These are phyloP conservation scores for Ophiostoma tasmaniense DNA, from an alignment of 2,329 filamentous ascomycete genomes.

Conservation along the genomic window DNA sequence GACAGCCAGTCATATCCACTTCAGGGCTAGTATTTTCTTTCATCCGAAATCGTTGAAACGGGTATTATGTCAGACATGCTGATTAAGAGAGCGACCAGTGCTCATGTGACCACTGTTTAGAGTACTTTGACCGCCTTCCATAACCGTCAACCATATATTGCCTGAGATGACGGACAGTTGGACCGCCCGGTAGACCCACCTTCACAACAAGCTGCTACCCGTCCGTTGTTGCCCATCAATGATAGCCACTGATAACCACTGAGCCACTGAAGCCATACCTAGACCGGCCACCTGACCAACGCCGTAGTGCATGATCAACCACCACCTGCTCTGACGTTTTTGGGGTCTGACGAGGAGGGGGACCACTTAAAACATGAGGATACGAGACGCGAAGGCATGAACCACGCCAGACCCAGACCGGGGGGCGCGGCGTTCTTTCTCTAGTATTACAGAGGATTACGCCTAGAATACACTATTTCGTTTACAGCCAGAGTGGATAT, in stretches of 20 bases:
- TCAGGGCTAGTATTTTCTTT: constrained; percentile 21
- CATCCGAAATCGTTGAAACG: constrained; percentile 6
- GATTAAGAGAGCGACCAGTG: background rate
- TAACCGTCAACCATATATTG: background rate
- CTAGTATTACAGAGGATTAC: too few species aligned
- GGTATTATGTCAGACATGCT: background rate
- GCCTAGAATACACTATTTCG: background rate
- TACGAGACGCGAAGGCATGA: constrained; percentile 7
- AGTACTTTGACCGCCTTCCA: background rate
- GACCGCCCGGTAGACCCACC: background rate
- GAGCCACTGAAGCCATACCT: background rate
- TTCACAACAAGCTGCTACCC: background rate
- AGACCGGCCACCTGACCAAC: background rate
- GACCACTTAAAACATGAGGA: constrained; percentile 2
- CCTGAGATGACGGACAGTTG: background rate
- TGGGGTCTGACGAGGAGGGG: background rate
- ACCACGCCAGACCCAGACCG: constrained; percentile 2
- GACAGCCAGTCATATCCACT: constrained; percentile 17
- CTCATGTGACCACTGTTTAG: background rate
- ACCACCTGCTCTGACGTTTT: background rate
- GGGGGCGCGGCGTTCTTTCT: too few species aligned
- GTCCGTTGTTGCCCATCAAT: background rate
- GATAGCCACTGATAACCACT: background rate
- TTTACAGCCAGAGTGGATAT: constrained; percentile 6
- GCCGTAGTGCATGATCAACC: background rate